Evolutionary conservation across 2,329 filamentous ascomycete species (phyloP), one percentile per base, ranked within the genome.

Genomic region (Neocatenulostroma microsporum): DNA sequence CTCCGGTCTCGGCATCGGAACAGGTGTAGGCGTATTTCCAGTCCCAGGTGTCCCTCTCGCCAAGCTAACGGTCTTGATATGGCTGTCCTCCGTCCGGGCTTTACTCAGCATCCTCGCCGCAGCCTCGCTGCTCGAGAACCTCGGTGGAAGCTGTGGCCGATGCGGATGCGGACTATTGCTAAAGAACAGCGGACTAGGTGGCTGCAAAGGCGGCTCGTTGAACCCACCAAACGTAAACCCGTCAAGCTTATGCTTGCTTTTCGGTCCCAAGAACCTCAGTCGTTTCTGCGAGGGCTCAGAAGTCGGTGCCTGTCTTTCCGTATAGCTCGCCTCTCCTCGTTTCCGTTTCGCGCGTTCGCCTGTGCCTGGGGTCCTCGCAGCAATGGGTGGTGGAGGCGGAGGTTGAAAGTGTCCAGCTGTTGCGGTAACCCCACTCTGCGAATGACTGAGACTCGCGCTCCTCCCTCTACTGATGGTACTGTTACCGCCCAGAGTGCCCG

Each of bases 91-190:
- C n/a, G 49, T 55, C 12, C 61, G 63, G n/a, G 67, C 62, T 46
- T 68, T 70, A 51, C 63, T 68, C 44, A 72, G 62, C 61, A 68
- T 81, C 48, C 57, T 84, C 20, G 74, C 70, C 44, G 73, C 75
- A 60, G 62, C 70, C 62, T 62, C 73, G 59, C 60, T 70, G 58
- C 61, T 75, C 58, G 54, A 77, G 72, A 67, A 80, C 64, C 70
- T 75, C 23, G 61, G 51, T 13, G 68, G 69, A 28, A 73, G 60
- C 21, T 54, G 52, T 8, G 68, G 70, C 6, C 67, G 58, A n/a
- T 47, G 50, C 30, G 54, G 59, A n/a, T 53, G 37, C 12, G 57
- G 61, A 32, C 56, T 63, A 42, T 70, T 60, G 21, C 68, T 70
- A 53, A 74, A 72, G 63, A 74, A 74, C 6, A 74, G 59, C 3